Evolutionary conservation across 495 filamentous ascomycete species (phyloP).

Genomic region (Aspergillus bridgeri): DNA sequence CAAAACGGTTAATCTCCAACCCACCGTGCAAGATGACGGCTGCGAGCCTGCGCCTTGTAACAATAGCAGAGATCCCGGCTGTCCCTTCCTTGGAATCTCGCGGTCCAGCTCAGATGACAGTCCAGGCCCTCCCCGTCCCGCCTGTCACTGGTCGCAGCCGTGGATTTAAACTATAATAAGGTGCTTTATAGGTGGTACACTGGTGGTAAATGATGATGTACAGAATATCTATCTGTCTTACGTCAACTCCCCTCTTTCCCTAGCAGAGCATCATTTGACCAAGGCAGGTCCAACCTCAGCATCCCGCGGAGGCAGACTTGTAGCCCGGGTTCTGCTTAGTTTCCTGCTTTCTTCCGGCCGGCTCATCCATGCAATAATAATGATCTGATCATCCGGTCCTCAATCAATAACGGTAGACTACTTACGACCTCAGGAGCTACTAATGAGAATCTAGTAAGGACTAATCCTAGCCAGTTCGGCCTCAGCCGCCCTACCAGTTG

Average conservation of each 20-base stretch:
- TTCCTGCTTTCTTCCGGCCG: background rate
- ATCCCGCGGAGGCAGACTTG: too few species aligned
- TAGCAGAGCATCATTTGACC: background rate
- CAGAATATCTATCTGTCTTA: background rate
- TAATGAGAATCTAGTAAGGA: background rate
- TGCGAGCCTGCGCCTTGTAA: too few species aligned
- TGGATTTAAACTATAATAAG: background rate
- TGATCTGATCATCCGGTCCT: background rate
- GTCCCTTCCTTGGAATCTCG: background rate
- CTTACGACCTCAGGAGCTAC: background rate
- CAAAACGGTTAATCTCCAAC: too few species aligned
- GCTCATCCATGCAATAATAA: background rate
- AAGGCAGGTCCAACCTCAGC: background rate
- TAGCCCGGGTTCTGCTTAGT: too few species aligned
- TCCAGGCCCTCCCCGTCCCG: too few species aligned
- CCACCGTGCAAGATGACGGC: too few species aligned
- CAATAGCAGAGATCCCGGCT: background rate
- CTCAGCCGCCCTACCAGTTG: background rate
- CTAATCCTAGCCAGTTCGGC: background rate
- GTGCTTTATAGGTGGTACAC: background rate
- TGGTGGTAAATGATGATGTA: background rate
- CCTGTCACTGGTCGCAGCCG: background rate
- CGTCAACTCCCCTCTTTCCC: background rate
- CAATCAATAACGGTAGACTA: background rate
- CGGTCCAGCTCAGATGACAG: background rate